These are phyloP conservation scores for Citropsis articulata DNA, from an alignment of 345 rosid genomes.

Conservation along the genomic window DNA sequence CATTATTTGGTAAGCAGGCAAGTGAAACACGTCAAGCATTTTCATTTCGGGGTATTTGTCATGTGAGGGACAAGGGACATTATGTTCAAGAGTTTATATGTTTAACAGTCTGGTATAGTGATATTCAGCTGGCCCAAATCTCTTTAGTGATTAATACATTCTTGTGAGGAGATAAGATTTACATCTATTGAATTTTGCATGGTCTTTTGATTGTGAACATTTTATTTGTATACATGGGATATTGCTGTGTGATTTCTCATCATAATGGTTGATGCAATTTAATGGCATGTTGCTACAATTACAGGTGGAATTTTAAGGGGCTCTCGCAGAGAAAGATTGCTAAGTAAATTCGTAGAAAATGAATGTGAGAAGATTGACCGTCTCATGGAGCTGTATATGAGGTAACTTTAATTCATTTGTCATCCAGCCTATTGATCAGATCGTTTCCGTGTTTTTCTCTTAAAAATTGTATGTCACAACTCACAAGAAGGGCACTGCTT, in stretches of 20 bases:
- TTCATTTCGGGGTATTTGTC: background rate
- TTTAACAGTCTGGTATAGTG: background rate
- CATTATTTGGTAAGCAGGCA: constrained; percentile 87
- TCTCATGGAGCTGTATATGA: constrained; percentile 83
- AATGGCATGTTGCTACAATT: constrained; percentile 14
- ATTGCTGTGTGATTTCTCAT: background rate
- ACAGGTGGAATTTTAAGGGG: constrained; percentile 92
- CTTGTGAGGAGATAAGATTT: background rate
- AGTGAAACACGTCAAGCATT: constrained; percentile 20
- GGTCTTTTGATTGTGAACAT: background rate
- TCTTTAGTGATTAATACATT: background rate
- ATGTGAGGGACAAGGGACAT: background rate
- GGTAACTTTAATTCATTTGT: constrained; percentile 36
- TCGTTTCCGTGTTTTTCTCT: constrained; percentile 1
- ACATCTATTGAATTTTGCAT: background rate
- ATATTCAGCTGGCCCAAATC: background rate
- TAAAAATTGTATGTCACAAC: background rate
- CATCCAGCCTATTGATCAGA: background rate
- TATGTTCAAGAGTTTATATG: background rate
- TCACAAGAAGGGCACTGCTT: background rate
- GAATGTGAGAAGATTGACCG: constrained; percentile 98
- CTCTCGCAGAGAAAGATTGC: constrained; percentile 81
- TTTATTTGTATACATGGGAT: background rate
- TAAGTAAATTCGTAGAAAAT: constrained; percentile 89
- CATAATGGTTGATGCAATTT: background rate